Conservation (phyloP, 1,284 basidiomycete species). For the Ustilago xerochloae region DNA sequence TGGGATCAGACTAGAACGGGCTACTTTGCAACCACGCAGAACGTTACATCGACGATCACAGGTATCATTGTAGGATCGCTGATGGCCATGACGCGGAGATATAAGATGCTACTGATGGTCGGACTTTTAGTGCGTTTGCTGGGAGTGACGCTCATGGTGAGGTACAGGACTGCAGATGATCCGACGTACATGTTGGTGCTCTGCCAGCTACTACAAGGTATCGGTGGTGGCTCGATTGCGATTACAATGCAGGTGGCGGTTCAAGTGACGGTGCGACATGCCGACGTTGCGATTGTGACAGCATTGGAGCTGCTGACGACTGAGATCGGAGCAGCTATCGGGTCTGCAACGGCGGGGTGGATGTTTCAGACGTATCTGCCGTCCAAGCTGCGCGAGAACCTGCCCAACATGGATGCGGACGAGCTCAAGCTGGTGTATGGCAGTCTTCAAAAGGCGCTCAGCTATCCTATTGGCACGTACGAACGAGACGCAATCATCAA, state of each 20-base stretch:
- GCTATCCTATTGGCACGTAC: conserved; percentile 61
- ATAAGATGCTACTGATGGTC: conserved; percentile 76
- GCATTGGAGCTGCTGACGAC: conserved; percentile 82
- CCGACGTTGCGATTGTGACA: conserved; percentile 82
- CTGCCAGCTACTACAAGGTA: conserved; percentile 77
- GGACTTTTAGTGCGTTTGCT: conserved; percentile 78
- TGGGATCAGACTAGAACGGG: conserved; percentile 66
- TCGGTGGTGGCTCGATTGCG: conserved; percentile 82
- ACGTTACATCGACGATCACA: conserved; percentile 76
- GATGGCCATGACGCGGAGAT: conserved; percentile 74
- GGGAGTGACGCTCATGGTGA: conserved; percentile 72
- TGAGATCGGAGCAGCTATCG: conserved; percentile 80
- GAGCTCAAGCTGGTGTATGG: conserved; percentile 62
- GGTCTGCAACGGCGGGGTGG: conserved; percentile 74
- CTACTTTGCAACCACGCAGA: conserved; percentile 68
- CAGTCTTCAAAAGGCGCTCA: conserved; percentile 63
- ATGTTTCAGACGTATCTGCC: conserved; percentile 77
- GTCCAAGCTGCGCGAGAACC: conserved; percentile 72
- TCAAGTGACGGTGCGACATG: conserved; percentile 80
- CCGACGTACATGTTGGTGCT: conserved; percentile 69
- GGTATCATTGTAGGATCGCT: conserved; percentile 75
- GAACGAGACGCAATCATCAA: conserved; percentile 66
- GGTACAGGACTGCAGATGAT: conserved; percentile 76
- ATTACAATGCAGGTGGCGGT: conserved; percentile 79
- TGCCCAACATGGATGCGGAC: conserved; percentile 68